These are phyloP conservation scores for Psilocybe mexicana DNA, from an alignment of 1,284 basidiomycete genomes.

Conservation along the genomic window DNA sequence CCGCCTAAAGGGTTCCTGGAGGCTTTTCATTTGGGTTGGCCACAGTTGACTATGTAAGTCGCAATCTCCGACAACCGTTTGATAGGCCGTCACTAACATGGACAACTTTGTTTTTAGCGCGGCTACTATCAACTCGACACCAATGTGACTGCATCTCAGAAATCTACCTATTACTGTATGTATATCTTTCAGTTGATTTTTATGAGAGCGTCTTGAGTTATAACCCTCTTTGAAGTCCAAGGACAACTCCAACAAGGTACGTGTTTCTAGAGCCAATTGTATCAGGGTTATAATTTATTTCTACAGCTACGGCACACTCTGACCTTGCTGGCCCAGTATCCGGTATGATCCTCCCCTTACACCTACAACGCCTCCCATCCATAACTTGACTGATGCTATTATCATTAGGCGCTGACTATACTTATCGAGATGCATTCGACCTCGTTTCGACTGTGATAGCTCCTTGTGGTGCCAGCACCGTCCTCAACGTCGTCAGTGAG, in stretches of 20 bases:
- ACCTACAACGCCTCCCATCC: too few species aligned
- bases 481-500: conserved; percentile 28
- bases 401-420: conserved; percentile 23
- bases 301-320: conserved; percentile 21
- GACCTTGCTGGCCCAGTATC: conserved; percentile 22
- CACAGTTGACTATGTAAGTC: conserved; percentile 28
- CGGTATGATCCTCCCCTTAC: conserved; percentile 12
- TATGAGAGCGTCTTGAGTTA: neutral
- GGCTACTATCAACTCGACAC: conserved; percentile 26
- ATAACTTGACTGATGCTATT: neutral
- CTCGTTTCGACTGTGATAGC: conserved; percentile 26
- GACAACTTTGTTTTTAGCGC: conserved; percentile 12
- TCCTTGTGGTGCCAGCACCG: conserved; percentile 25
- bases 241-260: conserved; percentile 24
- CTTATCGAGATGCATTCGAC: conserved; percentile 29
- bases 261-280: neutral
- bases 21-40: conserved; percentile 30
- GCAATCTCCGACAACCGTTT: neutral
- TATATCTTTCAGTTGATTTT: neutral
- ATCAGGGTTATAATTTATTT: neutral
- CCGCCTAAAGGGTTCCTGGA: conserved; percentile 23
- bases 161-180: conserved; percentile 27
- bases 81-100: neutral
- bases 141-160: conserved; percentile 24
- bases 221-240: conserved; percentile 18